These are phyloP conservation scores for Pleurotus pulmonarius DNA, from an alignment of 768 basidiomycete genomes.

Conservation along the genomic window DNA sequence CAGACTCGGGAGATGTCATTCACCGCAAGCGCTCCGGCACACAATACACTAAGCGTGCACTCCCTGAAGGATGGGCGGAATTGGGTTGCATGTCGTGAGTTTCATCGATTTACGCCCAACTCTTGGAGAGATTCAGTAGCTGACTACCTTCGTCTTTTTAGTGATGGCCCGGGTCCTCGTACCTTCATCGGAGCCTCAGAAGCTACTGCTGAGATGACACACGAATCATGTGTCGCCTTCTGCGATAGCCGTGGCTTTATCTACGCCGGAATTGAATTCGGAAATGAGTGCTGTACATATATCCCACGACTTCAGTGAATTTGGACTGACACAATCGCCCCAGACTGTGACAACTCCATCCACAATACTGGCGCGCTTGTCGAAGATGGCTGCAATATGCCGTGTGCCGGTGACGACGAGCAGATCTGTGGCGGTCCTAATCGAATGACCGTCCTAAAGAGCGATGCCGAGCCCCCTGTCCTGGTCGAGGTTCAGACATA, in stretches of 20 bases:
- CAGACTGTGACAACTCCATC: constrained; percentile 3
- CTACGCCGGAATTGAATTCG: constrained; percentile 7
- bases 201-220: constrained; percentile 9
- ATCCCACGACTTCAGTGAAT: not conserved
- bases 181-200: not conserved
- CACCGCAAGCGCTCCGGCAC: not conserved
- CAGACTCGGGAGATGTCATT: not conserved
- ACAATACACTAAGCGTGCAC: not conserved
- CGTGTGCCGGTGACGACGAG: constrained; percentile 12
- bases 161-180: constrained; percentile 6
- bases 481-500: not conserved
- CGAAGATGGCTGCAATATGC: constrained; percentile 12
- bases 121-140: not conserved
- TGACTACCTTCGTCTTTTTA: not conserved
- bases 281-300: constrained; percentile 5
- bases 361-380: not conserved
- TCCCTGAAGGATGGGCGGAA: constrained; percentile 2
- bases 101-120: no score
- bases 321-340: not conserved
- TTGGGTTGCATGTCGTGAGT: constrained; percentile 6
- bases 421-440: constrained; percentile 13
- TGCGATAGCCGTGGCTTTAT: not conserved
- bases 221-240: constrained; percentile 8
- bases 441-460: constrained; percentile 3
- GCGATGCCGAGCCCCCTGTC: constrained; percentile 1